Evolutionary conservation across 208 protist genomes (phyloP).

Genomic region (Angomonas deanei): DNA sequence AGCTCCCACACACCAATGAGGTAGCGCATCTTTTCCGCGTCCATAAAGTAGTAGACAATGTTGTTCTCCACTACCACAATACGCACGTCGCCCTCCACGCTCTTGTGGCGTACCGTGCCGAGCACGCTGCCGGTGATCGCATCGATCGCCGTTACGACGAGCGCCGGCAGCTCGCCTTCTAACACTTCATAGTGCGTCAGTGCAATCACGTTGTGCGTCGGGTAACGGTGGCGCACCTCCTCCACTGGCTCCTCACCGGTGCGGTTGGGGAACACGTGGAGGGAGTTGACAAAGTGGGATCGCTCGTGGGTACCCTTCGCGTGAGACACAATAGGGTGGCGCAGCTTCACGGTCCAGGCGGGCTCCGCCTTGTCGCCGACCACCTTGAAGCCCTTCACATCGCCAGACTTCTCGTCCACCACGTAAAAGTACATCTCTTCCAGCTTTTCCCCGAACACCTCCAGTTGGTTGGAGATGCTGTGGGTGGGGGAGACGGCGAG

Average conservation of each 20-base stretch:
- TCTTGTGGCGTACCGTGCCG: conserved; percentile 61
- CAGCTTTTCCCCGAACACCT: conserved; percentile 22
- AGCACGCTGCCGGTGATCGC: conserved; percentile 78
- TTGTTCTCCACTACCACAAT: conserved; percentile 81
- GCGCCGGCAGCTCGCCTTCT: conserved; percentile 44
- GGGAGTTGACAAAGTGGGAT: conserved; percentile 54
- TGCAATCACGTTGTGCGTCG: conserved; percentile 72
- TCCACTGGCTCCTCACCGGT: conserved; percentile 45
- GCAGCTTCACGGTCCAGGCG: conserved; percentile 58
- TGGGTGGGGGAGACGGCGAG: conserved; percentile 31
- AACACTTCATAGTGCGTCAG: conserved; percentile 71
- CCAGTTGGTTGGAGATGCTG: conserved; percentile 30
- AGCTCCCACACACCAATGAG: conserved; percentile 83
- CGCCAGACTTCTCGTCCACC: conserved; percentile 22
- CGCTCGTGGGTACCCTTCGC: conserved; percentile 44
- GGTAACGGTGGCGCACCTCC: conserved; percentile 81
- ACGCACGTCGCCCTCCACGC: conserved; percentile 70
- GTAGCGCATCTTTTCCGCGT: conserved; percentile 80
- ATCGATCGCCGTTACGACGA: conserved; percentile 76
- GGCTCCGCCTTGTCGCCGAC: conserved; percentile 20
- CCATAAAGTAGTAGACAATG: conserved; percentile 83
- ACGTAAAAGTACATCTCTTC: conserved; percentile 34
- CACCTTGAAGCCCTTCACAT: conserved; percentile 48
- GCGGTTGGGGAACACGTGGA: conserved; percentile 74
- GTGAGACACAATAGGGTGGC: conserved; percentile 62